Conservation (phyloP, 306 rosid genomes). For the Elaeagnus macrophylla region DNA sequence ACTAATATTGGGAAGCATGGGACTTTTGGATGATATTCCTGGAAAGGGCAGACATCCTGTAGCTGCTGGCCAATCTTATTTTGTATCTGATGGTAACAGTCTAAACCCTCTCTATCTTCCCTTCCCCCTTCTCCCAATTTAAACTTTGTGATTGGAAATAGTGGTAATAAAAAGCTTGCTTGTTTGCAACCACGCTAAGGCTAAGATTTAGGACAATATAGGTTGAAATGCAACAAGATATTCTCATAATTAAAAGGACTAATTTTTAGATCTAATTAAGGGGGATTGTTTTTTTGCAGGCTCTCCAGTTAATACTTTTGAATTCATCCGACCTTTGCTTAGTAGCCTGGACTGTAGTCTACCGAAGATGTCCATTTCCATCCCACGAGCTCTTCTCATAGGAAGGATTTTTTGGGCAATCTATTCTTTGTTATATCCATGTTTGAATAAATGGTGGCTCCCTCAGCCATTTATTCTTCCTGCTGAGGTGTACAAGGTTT, state of each 20-base stretch:
- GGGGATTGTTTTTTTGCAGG: slow-evolving; percentile 33
- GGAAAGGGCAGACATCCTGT: slow-evolving; percentile 39
- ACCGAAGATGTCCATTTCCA: slow-evolving; percentile 45
- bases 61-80: slow-evolving; percentile 94
- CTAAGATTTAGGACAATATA: background rate
- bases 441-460: slow-evolving; percentile 77
- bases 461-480: slow-evolving; percentile 95
- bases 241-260: background rate
- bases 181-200: too few species aligned
- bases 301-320: slow-evolving; percentile 74
- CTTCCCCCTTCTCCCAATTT: background rate
- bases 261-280: slow-evolving; percentile 1
- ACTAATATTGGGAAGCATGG: slow-evolving; percentile 87
- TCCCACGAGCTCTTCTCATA: slow-evolving; percentile 55
- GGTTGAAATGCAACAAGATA: background rate
- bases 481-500: slow-evolving; percentile 83
- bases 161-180: too few species aligned
- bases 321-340: slow-evolving; percentile 71
- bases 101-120: background rate
- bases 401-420: slow-evolving; percentile 53
- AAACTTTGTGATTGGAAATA: background rate
- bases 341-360: slow-evolving; percentile 62
- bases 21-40: slow-evolving; percentile 62
- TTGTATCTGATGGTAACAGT: slow-evolving; percentile 72
- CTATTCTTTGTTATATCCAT: slow-evolving; percentile 72